Conservation (phyloP, 768 basidiomycete genomes). For the Hypholoma fasciculare region DNA sequence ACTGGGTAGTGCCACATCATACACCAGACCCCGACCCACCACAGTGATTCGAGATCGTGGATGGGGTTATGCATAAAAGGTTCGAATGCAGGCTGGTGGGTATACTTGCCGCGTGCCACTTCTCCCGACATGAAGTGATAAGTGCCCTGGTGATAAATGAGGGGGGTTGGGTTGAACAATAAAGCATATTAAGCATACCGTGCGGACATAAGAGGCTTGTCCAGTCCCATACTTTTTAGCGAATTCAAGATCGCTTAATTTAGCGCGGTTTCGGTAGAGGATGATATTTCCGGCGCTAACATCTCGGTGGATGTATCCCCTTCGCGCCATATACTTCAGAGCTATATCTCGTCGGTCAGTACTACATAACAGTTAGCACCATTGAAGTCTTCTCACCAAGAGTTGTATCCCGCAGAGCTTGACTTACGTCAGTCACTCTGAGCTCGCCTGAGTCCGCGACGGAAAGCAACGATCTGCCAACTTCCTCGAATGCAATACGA, state of each 20-base stretch:
- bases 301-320: background rate
- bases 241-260: background rate
- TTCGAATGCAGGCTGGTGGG: background rate
- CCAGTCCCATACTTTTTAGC: background rate
- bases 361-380: no score
- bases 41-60: conserved; percentile 3
- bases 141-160: background rate
- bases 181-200: background rate
- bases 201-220: background rate
- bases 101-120: background rate
- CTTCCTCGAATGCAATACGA: background rate
- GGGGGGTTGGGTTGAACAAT: background rate
- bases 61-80: background rate
- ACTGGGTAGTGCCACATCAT: background rate
- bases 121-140: background rate
- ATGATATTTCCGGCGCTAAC: background rate
- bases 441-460: background rate
- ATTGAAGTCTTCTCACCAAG: background rate
- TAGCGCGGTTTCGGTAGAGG: background rate
- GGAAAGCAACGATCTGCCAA: background rate
- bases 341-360: background rate
- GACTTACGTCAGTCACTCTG: background rate
- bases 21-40: conserved; percentile 5
- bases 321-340: background rate
- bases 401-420: background rate